A percentile compares a stretch with the other conserved stretches of the same genome.
These are phyloP conservation scores for Chlamydomonas sp. DNA, from an alignment of 139 green algal genomes.

Conservation along the genomic window DNA sequence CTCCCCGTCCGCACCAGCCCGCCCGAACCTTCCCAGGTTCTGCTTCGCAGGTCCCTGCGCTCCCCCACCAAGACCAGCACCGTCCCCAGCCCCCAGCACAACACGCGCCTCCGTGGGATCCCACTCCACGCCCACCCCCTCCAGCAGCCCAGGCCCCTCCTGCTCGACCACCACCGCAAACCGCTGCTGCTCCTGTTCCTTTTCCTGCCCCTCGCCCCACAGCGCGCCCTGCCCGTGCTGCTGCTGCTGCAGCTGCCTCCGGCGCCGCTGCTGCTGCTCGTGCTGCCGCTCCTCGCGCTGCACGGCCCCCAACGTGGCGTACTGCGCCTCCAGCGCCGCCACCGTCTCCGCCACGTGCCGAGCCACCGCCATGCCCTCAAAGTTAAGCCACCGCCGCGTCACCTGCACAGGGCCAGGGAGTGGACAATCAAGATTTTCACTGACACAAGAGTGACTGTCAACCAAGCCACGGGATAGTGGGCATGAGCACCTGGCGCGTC, in stretches of 20 bases:
- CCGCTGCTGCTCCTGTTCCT: too few species aligned
- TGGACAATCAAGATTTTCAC: not conserved
- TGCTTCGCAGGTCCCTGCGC: too few species aligned
- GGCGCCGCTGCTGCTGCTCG: not conserved
- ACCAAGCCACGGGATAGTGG: too few species aligned
- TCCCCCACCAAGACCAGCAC: too few species aligned
- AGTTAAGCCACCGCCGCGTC: conserved; percentile 77
- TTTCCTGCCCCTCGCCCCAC: too few species aligned
- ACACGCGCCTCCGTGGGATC: too few species aligned
- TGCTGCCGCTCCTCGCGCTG: not conserved
- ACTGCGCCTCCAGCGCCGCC: conserved; percentile 10
- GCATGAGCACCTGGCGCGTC: not conserved
- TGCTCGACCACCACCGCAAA: too few species aligned
- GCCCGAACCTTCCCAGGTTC: too few species aligned
- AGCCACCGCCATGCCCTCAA: conserved; percentile 61
- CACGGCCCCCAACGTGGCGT: not conserved
- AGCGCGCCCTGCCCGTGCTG: not conserved
- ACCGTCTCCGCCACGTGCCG: conserved; percentile 72
- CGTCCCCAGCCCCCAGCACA: too few species aligned
- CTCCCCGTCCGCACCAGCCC: too few species aligned
- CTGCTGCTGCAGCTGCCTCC: not conserved
- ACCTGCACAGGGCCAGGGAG: conserved; percentile 49
- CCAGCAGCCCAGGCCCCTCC: too few species aligned
- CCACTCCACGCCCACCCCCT: too few species aligned
- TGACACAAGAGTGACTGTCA: not conserved